Conservation (phyloP, 148 eudicot genomes). For the Cornus suecica region DNA sequence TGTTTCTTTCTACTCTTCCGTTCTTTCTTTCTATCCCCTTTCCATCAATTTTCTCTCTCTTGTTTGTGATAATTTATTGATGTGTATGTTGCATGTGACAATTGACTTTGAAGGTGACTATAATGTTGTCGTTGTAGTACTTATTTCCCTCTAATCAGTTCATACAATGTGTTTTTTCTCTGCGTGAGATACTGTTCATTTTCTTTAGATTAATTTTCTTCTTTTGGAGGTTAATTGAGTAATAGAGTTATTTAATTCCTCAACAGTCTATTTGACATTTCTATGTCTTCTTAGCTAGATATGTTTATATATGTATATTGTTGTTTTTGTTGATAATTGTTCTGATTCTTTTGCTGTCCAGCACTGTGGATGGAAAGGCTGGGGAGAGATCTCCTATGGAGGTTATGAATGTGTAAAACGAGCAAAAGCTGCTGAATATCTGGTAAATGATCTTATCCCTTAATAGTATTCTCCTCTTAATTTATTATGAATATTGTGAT, state of each 20-base stretch:
- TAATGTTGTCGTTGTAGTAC: background rate
- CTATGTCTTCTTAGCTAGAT: background rate
- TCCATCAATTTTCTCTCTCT: no score
- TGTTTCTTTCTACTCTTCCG: no score
- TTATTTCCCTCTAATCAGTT: background rate
- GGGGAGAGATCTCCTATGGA: conserved; percentile 99
- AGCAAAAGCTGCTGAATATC: conserved; percentile 86
- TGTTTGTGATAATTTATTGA: no score
- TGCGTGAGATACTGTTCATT: background rate
- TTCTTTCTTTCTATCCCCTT: no score
- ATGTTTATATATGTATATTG: no score
- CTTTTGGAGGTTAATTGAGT: background rate
- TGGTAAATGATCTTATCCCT: conserved; percentile 41
- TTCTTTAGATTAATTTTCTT: background rate
- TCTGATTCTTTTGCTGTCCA: conserved; percentile 22
- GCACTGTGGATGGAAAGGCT: conserved; percentile 98
- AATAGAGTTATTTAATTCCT: background rate
- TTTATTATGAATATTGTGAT: background rate
- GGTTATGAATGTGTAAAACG: conserved; percentile 76
- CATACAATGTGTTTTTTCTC: background rate
- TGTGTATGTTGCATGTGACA: background rate
- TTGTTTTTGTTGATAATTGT: conserved; percentile 8
- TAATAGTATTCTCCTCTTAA: background rate
- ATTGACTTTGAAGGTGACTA: background rate
- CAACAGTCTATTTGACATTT: background rate